phyloP scores from a whole-genome alignment of 768 basidiomycete species.

The Xanthoconium stramineum region DNA sequence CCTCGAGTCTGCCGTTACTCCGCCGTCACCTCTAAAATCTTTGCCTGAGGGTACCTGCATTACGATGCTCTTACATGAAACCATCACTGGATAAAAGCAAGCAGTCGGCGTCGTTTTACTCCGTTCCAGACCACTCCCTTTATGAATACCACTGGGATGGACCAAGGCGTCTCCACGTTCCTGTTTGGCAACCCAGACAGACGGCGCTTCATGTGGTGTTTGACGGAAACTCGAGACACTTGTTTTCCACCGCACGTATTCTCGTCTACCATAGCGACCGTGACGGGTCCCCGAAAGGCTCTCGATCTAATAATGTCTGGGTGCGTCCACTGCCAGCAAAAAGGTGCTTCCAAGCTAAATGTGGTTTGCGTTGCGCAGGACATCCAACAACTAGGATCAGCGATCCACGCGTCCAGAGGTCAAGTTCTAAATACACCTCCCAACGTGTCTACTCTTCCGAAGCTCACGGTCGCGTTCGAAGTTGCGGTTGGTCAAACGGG shows the following conservation, averaged over 20 bases:
- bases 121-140: conserved; percentile 11
- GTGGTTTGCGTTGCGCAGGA: conserved; percentile 8
- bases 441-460: conserved; percentile 18
- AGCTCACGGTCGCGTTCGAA: conserved; percentile 20
- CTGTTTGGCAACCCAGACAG: conserved; percentile 24
- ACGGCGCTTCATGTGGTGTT: conserved; percentile 23
- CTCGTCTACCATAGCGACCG: conserved; percentile 15
- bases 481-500: conserved; percentile 5
- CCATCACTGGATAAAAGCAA: conserved; percentile 19
- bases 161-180: conserved; percentile 18
- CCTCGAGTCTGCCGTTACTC: not conserved
- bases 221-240: conserved; percentile 18
- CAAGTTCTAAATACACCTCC: not conserved
- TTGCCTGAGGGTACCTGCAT: not conserved
- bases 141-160: conserved; percentile 24
- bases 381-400: conserved; percentile 14
- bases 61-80: conserved; percentile 17
- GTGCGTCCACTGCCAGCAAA: conserved; percentile 9
- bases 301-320: conserved; percentile 14
- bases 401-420: conserved; percentile 8
- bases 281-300: conserved; percentile 1
- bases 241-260: conserved; percentile 21
- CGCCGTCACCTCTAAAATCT: not conserved
- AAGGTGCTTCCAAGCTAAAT: not conserved
- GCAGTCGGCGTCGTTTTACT: conserved; percentile 4